Conservation (phyloP, 495 filamentous ascomycete genomes). For the Tuber brumale region DNA sequence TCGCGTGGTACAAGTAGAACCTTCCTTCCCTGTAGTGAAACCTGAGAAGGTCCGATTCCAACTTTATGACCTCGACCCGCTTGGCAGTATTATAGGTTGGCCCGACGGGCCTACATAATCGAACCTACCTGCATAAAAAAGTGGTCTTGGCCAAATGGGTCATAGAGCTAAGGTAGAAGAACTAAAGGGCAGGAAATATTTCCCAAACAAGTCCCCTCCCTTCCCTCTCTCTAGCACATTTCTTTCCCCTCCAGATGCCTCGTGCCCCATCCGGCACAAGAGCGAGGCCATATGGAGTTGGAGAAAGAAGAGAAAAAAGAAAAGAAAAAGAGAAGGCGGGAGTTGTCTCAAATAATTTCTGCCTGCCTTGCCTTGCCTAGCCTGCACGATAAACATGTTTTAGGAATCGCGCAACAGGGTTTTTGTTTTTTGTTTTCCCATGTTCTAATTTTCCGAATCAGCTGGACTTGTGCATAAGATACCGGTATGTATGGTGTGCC, state of each 20-base stretch:
- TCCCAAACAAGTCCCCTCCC: neutral
- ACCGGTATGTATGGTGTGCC: neutral
- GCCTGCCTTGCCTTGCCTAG: neutral
- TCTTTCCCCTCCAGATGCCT: neutral
- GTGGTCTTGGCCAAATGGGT: neutral
- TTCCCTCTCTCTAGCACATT: neutral
- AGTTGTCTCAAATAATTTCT: neutral
- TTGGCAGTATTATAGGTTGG: neutral
- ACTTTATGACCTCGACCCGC: neutral
- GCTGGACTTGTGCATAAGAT: conserved; percentile 1
- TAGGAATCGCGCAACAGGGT: neutral
- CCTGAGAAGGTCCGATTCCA: neutral
- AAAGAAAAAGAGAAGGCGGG: neutral
- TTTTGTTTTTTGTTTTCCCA: neutral
- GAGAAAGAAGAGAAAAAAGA: neutral
- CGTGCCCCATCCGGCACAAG: neutral
- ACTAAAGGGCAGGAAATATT: neutral
- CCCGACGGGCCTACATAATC: neutral
- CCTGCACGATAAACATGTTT: neutral
- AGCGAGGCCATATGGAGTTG: too few species aligned
- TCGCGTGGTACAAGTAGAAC: neutral
- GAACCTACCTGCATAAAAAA: neutral
- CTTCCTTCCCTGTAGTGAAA: neutral
- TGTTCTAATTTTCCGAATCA: neutral
- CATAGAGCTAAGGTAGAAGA: neutral